Evolutionary conservation across 805 yeast genomes (phyloP).

Genomic region (Saccharomyces cerevisiae): DNA sequence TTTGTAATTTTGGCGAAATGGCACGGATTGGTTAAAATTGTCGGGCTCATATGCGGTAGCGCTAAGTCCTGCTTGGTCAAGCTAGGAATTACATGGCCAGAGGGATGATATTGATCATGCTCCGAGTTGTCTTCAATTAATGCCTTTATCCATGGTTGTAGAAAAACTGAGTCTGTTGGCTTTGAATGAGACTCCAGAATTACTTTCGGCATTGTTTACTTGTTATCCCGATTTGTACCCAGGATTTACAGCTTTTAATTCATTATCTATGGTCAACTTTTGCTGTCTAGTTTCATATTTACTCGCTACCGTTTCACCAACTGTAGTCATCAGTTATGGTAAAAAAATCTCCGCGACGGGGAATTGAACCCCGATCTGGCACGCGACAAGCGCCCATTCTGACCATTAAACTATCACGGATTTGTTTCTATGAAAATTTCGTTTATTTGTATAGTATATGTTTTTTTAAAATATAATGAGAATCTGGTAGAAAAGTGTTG

Average conservation of each 20-base stretch:
- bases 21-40: conserved; percentile 6
- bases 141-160: conserved; percentile 19
- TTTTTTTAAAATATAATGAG: too few species aligned
- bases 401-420: neutral
- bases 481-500: too few species aligned
- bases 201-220: conserved; percentile 15
- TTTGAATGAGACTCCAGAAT: conserved; percentile 9
- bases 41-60: conserved; percentile 6
- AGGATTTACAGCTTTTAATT: too few species aligned
- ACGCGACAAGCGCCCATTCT: neutral
- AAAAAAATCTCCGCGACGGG: neutral
- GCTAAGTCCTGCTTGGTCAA: conserved; percentile 7
- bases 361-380: neutral
- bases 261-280: neutral
- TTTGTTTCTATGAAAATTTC: too few species aligned
- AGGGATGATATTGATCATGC: neutral
- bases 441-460: too few species aligned
- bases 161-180: conserved; percentile 16
- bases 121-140: conserved; percentile 1
- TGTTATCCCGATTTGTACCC: neutral
- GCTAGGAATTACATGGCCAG: conserved; percentile 8
- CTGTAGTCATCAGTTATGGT: too few species aligned
- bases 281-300: neutral
- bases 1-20: conserved; percentile 21
- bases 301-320: too few species aligned